Conservation (phyloP, 2,329 filamentous ascomycete genomes). For the Colletotrichum musae region DNA sequence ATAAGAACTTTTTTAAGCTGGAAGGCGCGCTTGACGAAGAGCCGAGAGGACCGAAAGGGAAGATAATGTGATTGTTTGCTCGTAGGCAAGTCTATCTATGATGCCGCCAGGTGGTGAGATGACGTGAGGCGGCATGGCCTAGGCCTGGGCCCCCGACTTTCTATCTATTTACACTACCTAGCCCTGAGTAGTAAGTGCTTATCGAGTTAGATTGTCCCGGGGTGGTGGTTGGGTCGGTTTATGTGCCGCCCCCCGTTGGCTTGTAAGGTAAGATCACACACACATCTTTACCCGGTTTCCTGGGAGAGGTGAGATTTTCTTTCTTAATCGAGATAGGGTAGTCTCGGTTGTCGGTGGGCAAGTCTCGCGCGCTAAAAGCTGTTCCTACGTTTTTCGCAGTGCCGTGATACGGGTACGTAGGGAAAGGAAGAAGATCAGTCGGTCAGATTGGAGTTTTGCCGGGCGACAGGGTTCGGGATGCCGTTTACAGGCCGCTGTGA, state of each 20-base stretch:
- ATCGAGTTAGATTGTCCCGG: neutral
- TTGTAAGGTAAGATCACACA: too few species aligned
- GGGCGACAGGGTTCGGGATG: too few species aligned
- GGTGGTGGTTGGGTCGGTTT: neutral
- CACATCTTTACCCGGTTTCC: neutral
- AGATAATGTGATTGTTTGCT: neutral
- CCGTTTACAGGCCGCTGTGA: too few species aligned
- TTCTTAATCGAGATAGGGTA: constrained; percentile 29
- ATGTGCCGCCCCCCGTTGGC: too few species aligned
- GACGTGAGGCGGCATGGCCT: constrained; percentile 24
- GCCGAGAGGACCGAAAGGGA: neutral
- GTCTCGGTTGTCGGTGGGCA: constrained; percentile 31
- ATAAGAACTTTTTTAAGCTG: neutral
- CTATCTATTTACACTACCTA: too few species aligned
- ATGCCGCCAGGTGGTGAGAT: constrained; percentile 5
- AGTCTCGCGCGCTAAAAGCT: neutral
- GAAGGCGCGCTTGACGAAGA: constrained; percentile 5
- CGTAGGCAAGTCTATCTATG: neutral
- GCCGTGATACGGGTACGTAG: neutral
- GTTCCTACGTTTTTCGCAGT: neutral
- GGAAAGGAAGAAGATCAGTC: neutral
- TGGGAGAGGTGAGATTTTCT: neutral
- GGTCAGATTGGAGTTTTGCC: too few species aligned
- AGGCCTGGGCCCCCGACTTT: neutral
- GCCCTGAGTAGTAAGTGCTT: neutral